phyloP scores from a whole-genome alignment of 768 basidiomycete species.

The Panus rudis region DNA sequence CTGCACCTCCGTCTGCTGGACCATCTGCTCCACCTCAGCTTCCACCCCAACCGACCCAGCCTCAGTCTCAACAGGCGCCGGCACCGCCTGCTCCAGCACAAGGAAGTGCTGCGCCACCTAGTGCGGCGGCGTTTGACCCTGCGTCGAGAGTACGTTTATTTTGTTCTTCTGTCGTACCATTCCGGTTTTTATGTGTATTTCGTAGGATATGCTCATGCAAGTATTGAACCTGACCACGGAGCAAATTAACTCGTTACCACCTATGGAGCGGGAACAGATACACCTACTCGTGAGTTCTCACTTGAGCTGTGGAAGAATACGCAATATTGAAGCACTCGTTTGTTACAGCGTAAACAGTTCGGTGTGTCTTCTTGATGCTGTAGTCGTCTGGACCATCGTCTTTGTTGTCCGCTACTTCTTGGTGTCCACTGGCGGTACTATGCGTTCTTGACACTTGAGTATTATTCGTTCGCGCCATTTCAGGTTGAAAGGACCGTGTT shows the following conservation, averaged over 20 bases:
- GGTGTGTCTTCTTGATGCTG: background rate
- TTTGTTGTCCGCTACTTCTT: no score
- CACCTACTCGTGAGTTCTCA: slow-evolving; percentile 56
- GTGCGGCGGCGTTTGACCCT: slow-evolving; percentile 35
- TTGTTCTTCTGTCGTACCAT: background rate
- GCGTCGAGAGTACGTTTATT: slow-evolving; percentile 38
- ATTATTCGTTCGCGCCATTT: no score
- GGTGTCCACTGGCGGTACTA: no score
- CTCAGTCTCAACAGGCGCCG: background rate
- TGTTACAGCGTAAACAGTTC: slow-evolving; percentile 7
- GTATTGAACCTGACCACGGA: slow-evolving; percentile 76
- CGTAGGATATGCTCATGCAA: slow-evolving; percentile 77
- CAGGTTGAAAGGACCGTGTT: no score
- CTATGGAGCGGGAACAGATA: slow-evolving; percentile 72
- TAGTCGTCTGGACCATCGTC: no score
- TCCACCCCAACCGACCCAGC: no score
- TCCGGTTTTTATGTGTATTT: background rate
- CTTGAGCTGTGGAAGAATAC: background rate
- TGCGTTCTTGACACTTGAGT: no score
- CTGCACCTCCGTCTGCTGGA: slow-evolving; percentile 24
- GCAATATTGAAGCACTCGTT: background rate
- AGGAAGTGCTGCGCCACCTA: slow-evolving; percentile 25
- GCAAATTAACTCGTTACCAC: slow-evolving; percentile 77
- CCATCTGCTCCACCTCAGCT: no score
- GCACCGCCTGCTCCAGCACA: slow-evolving; percentile 27